A percentile compares a stretch with the other conserved stretches of the same genome.
phyloP scores from a whole-genome alignment of 495 filamentous ascomycete species.

The Hypoxylon lenormandii region DNA sequence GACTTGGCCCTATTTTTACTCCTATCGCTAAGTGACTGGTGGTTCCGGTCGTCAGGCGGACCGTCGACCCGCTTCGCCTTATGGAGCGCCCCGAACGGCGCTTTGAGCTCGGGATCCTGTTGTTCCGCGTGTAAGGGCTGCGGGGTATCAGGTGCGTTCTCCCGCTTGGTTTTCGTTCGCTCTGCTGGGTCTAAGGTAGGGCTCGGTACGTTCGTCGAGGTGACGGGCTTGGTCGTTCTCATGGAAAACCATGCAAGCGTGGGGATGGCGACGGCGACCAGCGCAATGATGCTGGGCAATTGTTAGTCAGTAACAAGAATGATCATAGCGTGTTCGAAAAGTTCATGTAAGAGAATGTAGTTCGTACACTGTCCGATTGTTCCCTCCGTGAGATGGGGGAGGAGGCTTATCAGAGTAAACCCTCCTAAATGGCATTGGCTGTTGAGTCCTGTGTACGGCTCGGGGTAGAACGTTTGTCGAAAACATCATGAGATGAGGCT shows the following conservation, averaged over 20 bases:
- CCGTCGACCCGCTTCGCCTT: slow-evolving; percentile 29
- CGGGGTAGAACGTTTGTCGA: neutral
- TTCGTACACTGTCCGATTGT: neutral
- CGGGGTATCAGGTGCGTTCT: neutral
- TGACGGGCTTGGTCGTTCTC: neutral
- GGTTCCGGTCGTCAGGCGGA: slow-evolving; percentile 26
- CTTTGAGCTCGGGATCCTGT: slow-evolving; percentile 28
- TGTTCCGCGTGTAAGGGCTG: slow-evolving; percentile 31
- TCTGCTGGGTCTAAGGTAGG: neutral
- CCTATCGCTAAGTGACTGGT: slow-evolving; percentile 18
- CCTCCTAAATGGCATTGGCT: neutral
- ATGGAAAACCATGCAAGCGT: neutral
- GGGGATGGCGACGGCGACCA: neutral
- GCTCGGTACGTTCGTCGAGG: neutral
- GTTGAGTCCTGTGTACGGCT: neutral
- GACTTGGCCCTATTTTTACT: neutral
- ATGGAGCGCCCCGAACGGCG: slow-evolving; percentile 28
- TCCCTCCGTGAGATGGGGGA: neutral
- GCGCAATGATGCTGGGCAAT: neutral
- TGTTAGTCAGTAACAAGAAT: neutral
- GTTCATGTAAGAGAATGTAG: neutral
- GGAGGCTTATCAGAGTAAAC: neutral
- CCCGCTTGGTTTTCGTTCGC: neutral
- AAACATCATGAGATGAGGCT: no score
- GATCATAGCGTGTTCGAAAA: neutral